Evolutionary conservation across 2,329 filamentous ascomycete genomes (phyloP), one percentile per base, ranked within the genome.

Genomic region (Alternaria rosae): DNA sequence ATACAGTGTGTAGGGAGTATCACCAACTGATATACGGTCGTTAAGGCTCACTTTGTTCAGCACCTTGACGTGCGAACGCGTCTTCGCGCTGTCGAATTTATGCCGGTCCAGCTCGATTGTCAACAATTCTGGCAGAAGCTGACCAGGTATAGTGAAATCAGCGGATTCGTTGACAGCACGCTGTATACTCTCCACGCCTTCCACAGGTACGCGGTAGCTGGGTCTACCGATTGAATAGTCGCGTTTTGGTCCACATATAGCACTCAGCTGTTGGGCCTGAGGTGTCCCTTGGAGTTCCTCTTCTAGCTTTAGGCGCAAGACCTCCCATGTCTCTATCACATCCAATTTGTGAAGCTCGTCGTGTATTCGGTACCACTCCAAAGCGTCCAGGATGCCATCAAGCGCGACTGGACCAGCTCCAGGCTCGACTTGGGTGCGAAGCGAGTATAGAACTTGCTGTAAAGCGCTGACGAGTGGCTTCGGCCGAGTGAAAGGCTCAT

Each of bases 61-160:
- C 6, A 87, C 71, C 64, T 89, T 84, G 52, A 85, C 83, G 84
- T 87, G 89, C 26, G 85, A 83, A 3, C 87, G 83, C 32, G 82
- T 80, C 5, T 79, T 78, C 52, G 82, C 77, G 70, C 58, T 52
- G 30, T 89, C 85, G 64, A 88, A 86, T 9, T 80, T 78, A 62
- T 89, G 86, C 17, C 88, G 84, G 21, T 84, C 81, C 21, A 90
- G 78, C 65, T 89, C 86, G 6, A 90, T 76, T 23, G 84, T 82
- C 42, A 88, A 75, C 20, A 87, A 71, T 3, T 84, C 77, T 1
- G 85, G 85, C 10, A 84, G 77, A 25, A 75, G 59, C 10, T 68
- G 61, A 3, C 48, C 65, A 41, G 69, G 67, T 30, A 64, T 47
- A 3, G 68, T 60, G 10, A 80, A 66, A 52, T 76, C 64, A 4